Percentiles rank a stretch among this genome's conserved stretches.
phyloP scores from a whole-genome alignment of 805 yeast genomes.

The Spencermartinsiella europaea region DNA sequence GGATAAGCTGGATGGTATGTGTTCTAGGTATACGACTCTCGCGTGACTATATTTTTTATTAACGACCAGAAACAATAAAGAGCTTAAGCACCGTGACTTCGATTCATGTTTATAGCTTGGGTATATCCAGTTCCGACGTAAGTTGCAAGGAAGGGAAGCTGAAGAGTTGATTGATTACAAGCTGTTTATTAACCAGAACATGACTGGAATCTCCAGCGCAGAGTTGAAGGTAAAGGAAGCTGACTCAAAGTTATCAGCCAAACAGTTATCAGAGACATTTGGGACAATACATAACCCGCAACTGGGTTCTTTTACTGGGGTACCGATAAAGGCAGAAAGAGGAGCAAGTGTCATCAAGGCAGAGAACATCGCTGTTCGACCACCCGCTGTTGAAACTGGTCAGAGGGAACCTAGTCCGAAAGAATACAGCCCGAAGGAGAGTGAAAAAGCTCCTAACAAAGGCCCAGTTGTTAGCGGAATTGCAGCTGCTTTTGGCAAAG shows the following conservation, averaged over 20 bases:
- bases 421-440: no score
- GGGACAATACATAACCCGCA: constrained; percentile 3
- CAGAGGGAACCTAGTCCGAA: no score
- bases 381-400: no score
- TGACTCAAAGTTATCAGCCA: background rate
- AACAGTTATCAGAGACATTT: background rate
- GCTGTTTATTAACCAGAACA: background rate
- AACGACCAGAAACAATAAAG: constrained; percentile 6
- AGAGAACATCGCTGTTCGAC: no score
- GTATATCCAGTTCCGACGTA: constrained; percentile 9
- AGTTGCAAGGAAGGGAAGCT: background rate
- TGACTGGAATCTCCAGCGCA: background rate
- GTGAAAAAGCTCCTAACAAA: background rate
- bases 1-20: constrained; percentile 11
- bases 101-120: constrained; percentile 16
- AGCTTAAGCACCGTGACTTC: constrained; percentile 7
- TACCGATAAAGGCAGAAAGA: background rate
- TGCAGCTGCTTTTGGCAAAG: constrained; percentile 13
- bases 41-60: background rate
- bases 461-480: background rate
- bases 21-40: background rate
- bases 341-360: background rate
- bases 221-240: background rate
- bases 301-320: background rate
- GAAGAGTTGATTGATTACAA: background rate